Percentiles rank a stretch among this genome's conserved stretches.
phyloP scores from a whole-genome alignment of 495 filamentous ascomycete genomes.

The Penicillium daleae region DNA sequence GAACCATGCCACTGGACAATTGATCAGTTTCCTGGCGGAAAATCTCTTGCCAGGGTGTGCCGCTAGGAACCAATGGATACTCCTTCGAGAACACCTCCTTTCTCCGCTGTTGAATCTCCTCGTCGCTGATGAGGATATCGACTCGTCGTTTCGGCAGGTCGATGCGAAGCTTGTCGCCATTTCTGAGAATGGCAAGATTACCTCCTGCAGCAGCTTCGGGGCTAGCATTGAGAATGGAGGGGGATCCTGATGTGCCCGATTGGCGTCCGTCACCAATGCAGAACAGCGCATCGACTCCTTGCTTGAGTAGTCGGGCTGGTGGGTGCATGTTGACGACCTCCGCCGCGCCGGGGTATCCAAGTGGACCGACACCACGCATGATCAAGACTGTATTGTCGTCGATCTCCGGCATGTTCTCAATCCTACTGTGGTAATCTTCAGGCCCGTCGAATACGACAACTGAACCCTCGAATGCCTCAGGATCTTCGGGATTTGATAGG shows the following conservation, averaged over 20 bases:
- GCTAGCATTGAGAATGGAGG: slow-evolving; percentile 59
- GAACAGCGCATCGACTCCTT: slow-evolving; percentile 54
- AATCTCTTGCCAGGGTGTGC: slow-evolving; percentile 56
- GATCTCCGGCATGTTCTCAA: slow-evolving; percentile 51
- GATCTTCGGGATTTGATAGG: slow-evolving; percentile 53
- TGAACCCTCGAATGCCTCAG: slow-evolving; percentile 54
- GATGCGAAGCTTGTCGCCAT: slow-evolving; percentile 60
- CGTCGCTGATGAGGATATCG: slow-evolving; percentile 54
- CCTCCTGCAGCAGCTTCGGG: slow-evolving; percentile 65
- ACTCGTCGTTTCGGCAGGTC: slow-evolving; percentile 58
- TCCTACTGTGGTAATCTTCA: slow-evolving; percentile 52
- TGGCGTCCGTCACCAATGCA: slow-evolving; percentile 61
- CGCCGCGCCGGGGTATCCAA: slow-evolving; percentile 58
- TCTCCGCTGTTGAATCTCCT: slow-evolving; percentile 68
- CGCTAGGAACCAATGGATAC: slow-evolving; percentile 23
- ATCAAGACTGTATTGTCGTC: slow-evolving; percentile 55
- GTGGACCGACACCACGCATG: slow-evolving; percentile 57
- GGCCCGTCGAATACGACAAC: slow-evolving; percentile 59
- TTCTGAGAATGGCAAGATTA: slow-evolving; percentile 55
- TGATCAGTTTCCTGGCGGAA: slow-evolving; percentile 55
- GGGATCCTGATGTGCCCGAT: slow-evolving; percentile 58
- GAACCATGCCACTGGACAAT: slow-evolving; percentile 57
- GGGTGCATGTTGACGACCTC: slow-evolving; percentile 64
- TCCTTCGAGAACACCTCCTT: slow-evolving; percentile 48
- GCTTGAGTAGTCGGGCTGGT: slow-evolving; percentile 47